phyloP scores from a whole-genome alignment of 1,139 yeast genomes.

The Pneumocystis murina region DNA sequence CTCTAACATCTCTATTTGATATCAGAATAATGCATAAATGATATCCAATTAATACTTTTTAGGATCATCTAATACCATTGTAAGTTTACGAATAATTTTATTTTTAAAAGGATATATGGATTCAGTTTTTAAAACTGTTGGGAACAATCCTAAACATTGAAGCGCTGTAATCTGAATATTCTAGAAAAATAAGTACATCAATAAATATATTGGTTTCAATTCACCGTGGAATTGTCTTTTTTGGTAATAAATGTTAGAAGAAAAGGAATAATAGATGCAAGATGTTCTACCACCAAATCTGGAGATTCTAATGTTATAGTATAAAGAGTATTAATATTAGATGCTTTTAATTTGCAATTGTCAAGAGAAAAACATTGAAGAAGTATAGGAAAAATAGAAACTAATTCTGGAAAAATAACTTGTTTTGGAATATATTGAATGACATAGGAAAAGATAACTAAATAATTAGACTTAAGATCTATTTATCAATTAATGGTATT shows the following conservation, averaged over 20 bases:
- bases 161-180: slow-evolving; percentile 46
- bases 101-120: slow-evolving; percentile 39
- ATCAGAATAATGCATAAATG: not conserved
- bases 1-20: not conserved
- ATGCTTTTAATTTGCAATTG: slow-evolving; percentile 37
- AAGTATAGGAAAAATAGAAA: slow-evolving; percentile 52
- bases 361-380: slow-evolving; percentile 46
- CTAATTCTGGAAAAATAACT: slow-evolving; percentile 47
- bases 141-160: slow-evolving; percentile 38
- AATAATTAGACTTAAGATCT: slow-evolving; percentile 32
- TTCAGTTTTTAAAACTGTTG: slow-evolving; percentile 29
- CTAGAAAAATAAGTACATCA: slow-evolving; percentile 19
- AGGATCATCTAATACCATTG: slow-evolving; percentile 51
- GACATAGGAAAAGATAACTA: slow-evolving; percentile 53
- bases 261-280: slow-evolving; percentile 43
- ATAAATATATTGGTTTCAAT: not conserved
- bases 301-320: slow-evolving; percentile 42
- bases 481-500: slow-evolving; percentile 10
- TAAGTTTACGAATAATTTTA: slow-evolving; percentile 36
- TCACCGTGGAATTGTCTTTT: not conserved
- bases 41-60: slow-evolving; percentile 40
- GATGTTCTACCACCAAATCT: slow-evolving; percentile 36
- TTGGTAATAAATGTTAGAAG: slow-evolving; percentile 27
- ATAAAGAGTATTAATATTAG: slow-evolving; percentile 36
- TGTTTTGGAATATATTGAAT: slow-evolving; percentile 49